Evolutionary conservation across 768 basidiomycete species (phyloP).

Genomic region (Leccinum fibrillosum): DNA sequence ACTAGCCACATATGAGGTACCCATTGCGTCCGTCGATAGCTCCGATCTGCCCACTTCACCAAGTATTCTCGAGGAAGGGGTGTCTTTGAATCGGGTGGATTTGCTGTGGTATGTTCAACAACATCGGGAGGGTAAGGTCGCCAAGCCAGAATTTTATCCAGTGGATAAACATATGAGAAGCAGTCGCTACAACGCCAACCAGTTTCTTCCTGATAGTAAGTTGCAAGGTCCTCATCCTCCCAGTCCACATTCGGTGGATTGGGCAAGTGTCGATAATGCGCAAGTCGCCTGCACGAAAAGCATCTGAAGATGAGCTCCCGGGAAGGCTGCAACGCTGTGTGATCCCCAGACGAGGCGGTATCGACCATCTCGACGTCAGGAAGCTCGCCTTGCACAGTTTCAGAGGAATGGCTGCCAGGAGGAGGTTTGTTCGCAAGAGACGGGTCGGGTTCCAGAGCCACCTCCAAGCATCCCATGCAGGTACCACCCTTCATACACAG

Average conservation of each 20-base stretch:
- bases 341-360: slow-evolving; percentile 8
- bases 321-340: slow-evolving; percentile 18
- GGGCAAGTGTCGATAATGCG: slow-evolving; percentile 77
- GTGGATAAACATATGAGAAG: slow-evolving; percentile 57
- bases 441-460: slow-evolving; percentile 48
- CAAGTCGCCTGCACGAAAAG: slow-evolving; percentile 73
- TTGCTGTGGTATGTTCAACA: slow-evolving; percentile 45
- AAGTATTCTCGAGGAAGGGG: slow-evolving; percentile 86
- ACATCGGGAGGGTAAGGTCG: slow-evolving; percentile 72
- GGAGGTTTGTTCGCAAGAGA: slow-evolving; percentile 18
- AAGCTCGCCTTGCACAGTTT: slow-evolving; percentile 5
- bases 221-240: slow-evolving; percentile 46
- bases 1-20: slow-evolving; percentile 91
- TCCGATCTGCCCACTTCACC: slow-evolving; percentile 81
- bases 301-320: slow-evolving; percentile 75
- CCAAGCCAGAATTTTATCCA: slow-evolving; percentile 93
- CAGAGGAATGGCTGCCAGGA: slow-evolving; percentile 2
- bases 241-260: slow-evolving; percentile 38
- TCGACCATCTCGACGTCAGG: slow-evolving; percentile 38
- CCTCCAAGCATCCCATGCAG: slow-evolving; percentile 74
- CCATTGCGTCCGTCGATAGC: slow-evolving; percentile 82
- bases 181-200: slow-evolving; percentile 80
- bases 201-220: slow-evolving; percentile 53
- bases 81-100: slow-evolving; percentile 51
- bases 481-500: slow-evolving; percentile 70